Percentiles rank a stretch among this genome's conserved stretches.
Conservation (phyloP, 306 rosid species). For the Vigna mungo region DNA sequence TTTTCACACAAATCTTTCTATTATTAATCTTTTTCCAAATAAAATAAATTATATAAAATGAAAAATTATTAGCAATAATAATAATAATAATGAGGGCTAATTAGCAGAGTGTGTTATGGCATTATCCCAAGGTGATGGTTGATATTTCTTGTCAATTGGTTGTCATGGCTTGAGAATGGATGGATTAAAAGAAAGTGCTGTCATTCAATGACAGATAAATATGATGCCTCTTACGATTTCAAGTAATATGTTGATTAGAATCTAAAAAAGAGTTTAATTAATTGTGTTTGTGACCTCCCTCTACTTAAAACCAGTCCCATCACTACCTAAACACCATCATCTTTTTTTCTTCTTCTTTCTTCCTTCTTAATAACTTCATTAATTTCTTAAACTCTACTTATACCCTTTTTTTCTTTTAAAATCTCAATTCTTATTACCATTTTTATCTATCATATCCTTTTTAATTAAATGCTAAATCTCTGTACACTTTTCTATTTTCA, state of each 20-base stretch:
- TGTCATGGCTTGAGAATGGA: constrained; percentile 45
- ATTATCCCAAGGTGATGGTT: constrained; percentile 52
- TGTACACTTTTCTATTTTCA: too few relatives aligned
- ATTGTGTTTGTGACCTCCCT: constrained; percentile 35
- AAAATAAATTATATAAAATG: background rate
- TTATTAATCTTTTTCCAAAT: too few relatives aligned
- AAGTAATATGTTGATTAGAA: constrained; percentile 30
- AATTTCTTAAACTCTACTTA: too few relatives aligned
- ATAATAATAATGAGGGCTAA: constrained; percentile 41
- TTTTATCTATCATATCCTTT: background rate
- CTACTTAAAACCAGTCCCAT: constrained; percentile 43
- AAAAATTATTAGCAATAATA: constrained; percentile 33
- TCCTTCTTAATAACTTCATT: background rate
- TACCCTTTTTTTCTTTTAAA: background rate
- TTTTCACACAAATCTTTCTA: too few relatives aligned
- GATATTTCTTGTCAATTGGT: constrained; percentile 55
- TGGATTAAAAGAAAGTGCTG: constrained; percentile 32
- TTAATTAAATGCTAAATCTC: too few relatives aligned
- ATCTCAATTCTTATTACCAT: too few relatives aligned
- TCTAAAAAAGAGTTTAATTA: constrained; percentile 31
- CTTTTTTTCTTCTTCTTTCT: background rate
- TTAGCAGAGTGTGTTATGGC: constrained; percentile 43
- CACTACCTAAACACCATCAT: constrained; percentile 20
- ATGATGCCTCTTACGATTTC: constrained; percentile 42
- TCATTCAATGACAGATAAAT: constrained; percentile 46